Evolutionary conservation across 805 yeast species (phyloP), one percentile per base, ranked within the genome.

Genomic region (Saturnispora hagleri): DNA sequence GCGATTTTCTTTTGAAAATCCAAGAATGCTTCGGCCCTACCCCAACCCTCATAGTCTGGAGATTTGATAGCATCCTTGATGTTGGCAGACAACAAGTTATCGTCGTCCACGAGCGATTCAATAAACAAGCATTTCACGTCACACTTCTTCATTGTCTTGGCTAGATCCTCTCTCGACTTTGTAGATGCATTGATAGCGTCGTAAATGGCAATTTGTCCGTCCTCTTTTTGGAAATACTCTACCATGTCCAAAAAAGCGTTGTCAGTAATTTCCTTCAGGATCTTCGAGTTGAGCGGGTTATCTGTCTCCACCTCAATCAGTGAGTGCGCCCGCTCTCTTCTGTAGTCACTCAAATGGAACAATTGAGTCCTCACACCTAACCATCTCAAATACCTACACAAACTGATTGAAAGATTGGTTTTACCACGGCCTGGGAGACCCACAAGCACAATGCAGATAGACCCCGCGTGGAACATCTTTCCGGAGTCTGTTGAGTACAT

Each of bases 381-480:
- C 99, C 99, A 93, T 60, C 97, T 77, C 58, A 95, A 73, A 66
- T 90, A 93, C 53, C 99, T 77, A 4, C 97, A 89, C 57, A 93
- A 74, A 13, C 96, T 84, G 40, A 91, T 97, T 5, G 97, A 85
- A 48, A 91, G 73, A 64, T 89, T 89, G 1, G 99, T 93, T 65
- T 93, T 93, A 2, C 98, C 97, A 46, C 98, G 76, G 1, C 97
- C 98, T 2, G 99, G 98, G 54, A 90, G 73, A 0, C 99, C 99
- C 4, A 87, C 91, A 58, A 93, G 75, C 4, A 86, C 88, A 50
- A 93, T 84, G 60, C 95, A 81, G 43, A 93, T 81, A 60, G 88
- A 86, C 3, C 99, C 99, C 4, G 99, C 98, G 62, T 93, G 98
- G 70, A 88, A 93, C 60, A 93, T 73, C 57, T 89, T 78, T 0